Conservation (phyloP, 768 basidiomycete genomes). For the Mycena galopus region DNA sequence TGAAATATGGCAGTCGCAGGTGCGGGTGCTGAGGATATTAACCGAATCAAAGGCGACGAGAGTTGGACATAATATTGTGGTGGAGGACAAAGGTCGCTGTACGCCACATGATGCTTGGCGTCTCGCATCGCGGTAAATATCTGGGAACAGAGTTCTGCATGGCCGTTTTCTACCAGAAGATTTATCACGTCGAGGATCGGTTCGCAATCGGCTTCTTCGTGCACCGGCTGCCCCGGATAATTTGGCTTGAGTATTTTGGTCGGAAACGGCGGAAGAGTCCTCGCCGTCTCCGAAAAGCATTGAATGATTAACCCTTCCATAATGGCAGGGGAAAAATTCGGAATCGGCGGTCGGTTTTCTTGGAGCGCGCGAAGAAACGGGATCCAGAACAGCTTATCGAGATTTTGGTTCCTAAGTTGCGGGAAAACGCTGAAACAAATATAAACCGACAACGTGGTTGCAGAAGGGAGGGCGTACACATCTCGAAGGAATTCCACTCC, state of each 20-base stretch:
- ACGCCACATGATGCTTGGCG: neutral
- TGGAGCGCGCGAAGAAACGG: constrained; percentile 19
- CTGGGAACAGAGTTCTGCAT: constrained; percentile 1
- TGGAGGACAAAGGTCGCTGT: constrained; percentile 14
- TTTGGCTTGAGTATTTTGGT: neutral
- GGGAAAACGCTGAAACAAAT: constrained; percentile 27
- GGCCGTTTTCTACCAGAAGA: constrained; percentile 25
- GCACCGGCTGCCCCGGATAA: neutral
- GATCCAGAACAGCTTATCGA: constrained; percentile 26
- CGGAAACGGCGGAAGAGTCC: constrained; percentile 27
- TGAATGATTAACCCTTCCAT: constrained; percentile 8
- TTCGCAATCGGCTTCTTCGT: neutral
- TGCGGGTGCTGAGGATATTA: neutral
- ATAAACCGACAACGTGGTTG: neutral
- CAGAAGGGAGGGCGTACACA: constrained; percentile 8
- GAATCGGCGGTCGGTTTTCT: neutral
- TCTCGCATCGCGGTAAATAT: constrained; percentile 32
- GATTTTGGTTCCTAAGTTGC: constrained; percentile 21
- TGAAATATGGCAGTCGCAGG: constrained; percentile 1
- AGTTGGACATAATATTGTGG: constrained; percentile 33
- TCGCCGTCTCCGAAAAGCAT: constrained; percentile 24
- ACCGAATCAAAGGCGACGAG: neutral
- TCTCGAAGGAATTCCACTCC: constrained; percentile 29
- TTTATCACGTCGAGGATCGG: constrained; percentile 24
- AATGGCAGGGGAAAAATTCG: constrained; percentile 1